These are phyloP conservation scores for Tricholoma hemisulphureum DNA, from an alignment of 768 basidiomycete genomes.

Conservation along the genomic window DNA sequence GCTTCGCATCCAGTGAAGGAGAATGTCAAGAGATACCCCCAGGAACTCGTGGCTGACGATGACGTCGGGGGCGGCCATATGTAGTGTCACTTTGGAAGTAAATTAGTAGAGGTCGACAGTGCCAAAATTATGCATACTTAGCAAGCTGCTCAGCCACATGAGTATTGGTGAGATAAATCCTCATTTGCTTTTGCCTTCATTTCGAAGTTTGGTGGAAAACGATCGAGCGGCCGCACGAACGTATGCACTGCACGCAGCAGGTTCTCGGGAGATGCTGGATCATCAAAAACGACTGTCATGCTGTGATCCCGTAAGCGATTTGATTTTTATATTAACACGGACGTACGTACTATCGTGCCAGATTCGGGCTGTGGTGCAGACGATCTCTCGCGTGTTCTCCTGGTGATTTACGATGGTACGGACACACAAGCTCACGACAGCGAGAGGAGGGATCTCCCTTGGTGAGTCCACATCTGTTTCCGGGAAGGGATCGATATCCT, in stretches of 20 bases:
- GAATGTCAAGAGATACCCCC: constrained; percentile 84
- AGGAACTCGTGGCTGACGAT: constrained; percentile 94
- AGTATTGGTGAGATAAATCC: constrained; percentile 72
- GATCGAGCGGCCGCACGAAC: constrained; percentile 84
- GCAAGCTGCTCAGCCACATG: constrained; percentile 76
- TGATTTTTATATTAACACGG: neutral
- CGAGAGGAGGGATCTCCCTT: constrained; percentile 83
- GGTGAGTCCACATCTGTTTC: constrained; percentile 70
- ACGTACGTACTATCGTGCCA: constrained; percentile 70
- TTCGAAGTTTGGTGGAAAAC: constrained; percentile 85
- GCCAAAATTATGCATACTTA: constrained; percentile 47
- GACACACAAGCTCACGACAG: constrained; percentile 83
- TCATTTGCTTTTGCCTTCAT: constrained; percentile 57
- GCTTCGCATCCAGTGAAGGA: constrained; percentile 88
- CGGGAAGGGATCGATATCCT: constrained; percentile 80
- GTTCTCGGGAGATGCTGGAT: constrained; percentile 85
- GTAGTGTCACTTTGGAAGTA: constrained; percentile 55
- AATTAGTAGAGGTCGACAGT: constrained; percentile 1
- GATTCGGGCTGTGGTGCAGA: constrained; percentile 78
- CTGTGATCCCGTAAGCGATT: neutral
- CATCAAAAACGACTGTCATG: constrained; percentile 79
- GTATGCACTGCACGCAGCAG: constrained; percentile 83
- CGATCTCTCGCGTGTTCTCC: constrained; percentile 91
- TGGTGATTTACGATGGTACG: constrained; percentile 92
- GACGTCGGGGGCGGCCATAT: constrained; percentile 90